Evolutionary conservation across 179 eudicot species (phyloP), one percentile per base, ranked within the genome.

Genomic region (Camellia oleifera): DNA sequence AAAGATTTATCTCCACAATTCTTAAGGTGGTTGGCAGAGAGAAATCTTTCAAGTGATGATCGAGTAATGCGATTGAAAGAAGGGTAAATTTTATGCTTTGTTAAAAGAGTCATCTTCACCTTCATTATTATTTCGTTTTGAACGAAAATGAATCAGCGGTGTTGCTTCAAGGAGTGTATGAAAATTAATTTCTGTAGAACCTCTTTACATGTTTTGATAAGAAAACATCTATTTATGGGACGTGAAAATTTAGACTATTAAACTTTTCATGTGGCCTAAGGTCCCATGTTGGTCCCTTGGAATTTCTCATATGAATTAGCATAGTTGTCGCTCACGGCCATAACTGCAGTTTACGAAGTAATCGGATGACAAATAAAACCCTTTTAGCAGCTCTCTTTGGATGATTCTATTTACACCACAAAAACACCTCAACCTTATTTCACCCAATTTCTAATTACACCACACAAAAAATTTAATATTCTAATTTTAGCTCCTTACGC

Each of bases 41-140:
- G 97, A 78, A 95, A 87, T 77, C 93, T 95, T 48, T 90, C 98
- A 5, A 82, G 95, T 75, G 95, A 92, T 87, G 97, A 91, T 64
- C 92, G 94, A 80, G 79, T 92, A 77, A 95, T 95, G 98, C 94
- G 89, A 78, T 81, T 95, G 76, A 89, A 92, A 85, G 98, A 95
- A 91, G 98, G 98, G 99, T 95, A 84, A 84, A 65, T 8, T 66
- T 23, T 56, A 14, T 42, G 7, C 57, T 56, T 26, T 3, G 32
- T 46, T 48, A 48, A 48, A 45, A 20, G 64, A 11, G 58, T 72
- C 1, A 1, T 17, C 20, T 61, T 61, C 65, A 69, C 54, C 26
- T 69, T 20, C 42, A 50, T 72, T 52, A 72, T 48, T 50, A 42
- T 18, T 71, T 52, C n/a, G 3, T 10, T 7, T 48, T 46, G 32